Evolutionary conservation across 2,329 filamentous ascomycete species (phyloP).

Genomic region (Venturia pyrina): DNA sequence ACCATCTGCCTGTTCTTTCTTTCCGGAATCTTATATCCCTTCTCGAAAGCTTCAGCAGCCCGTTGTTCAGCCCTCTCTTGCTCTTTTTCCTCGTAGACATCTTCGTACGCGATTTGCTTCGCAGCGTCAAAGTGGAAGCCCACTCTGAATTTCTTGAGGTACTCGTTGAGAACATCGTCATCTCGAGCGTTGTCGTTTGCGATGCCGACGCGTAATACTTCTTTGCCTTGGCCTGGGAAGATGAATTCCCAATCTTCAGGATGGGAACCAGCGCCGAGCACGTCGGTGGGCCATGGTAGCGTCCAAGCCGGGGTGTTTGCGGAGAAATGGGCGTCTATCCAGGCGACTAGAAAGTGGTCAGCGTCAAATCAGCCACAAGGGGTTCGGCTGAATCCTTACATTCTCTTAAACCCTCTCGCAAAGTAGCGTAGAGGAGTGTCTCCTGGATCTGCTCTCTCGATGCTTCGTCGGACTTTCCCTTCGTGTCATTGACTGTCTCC

Average conservation of each 20-base stretch:
- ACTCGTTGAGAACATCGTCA: constrained; percentile 53
- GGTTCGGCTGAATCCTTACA: constrained; percentile 1
- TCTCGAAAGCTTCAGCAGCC: not conserved
- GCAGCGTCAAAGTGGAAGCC: constrained; percentile 50
- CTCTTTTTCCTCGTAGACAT: not conserved
- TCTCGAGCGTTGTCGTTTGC: constrained; percentile 63
- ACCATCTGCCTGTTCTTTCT: not conserved
- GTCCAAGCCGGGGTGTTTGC: constrained; percentile 7
- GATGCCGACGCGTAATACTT: constrained; percentile 41
- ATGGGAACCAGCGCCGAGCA: constrained; percentile 46
- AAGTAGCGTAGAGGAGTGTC: constrained; percentile 56
- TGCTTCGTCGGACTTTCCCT: constrained; percentile 60
- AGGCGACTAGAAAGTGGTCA: constrained; percentile 9
- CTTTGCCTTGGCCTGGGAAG: constrained; percentile 46
- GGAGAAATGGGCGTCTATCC: not conserved
- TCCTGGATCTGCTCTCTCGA: constrained; percentile 37
- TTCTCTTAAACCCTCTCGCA: constrained; percentile 43
- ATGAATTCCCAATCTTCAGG: constrained; percentile 47
- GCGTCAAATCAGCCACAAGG: not conserved
- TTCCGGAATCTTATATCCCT: not conserved
- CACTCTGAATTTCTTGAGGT: constrained; percentile 58
- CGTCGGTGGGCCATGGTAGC: constrained; percentile 25
- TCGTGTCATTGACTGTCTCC: constrained; percentile 67
- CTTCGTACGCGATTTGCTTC: not conserved
- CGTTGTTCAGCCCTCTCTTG: not conserved